These are phyloP conservation scores for Chimonanthus praecox DNA, from an alignment of 164 flowering plant species.

Conservation along the genomic window DNA sequence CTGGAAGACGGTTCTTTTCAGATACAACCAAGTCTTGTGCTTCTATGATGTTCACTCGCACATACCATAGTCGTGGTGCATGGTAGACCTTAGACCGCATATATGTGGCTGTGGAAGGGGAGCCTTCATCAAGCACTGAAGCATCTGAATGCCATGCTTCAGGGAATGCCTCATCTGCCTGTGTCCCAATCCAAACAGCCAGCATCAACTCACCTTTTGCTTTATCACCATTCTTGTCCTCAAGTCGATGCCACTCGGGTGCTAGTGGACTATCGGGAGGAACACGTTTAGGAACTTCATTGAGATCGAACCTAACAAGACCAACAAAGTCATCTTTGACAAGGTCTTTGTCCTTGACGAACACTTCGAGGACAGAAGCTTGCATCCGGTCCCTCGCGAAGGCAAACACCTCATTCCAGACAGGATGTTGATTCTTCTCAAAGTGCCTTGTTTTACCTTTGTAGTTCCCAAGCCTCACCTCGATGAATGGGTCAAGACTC, in stretches of 20 bases:
- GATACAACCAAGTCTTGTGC: constrained; percentile 78
- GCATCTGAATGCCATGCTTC: constrained; percentile 98
- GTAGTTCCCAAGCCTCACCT: constrained; percentile 84
- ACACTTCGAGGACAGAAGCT: constrained; percentile 69
- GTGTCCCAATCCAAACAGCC: constrained; percentile 96
- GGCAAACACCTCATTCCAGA: constrained; percentile 89
- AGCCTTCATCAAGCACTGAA: constrained; percentile 51
- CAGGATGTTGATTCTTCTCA: constrained; percentile 71
- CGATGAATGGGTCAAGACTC: constrained; percentile 86
- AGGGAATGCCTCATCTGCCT: constrained; percentile 88
- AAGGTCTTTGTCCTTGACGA: constrained; percentile 80
- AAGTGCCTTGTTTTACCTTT: constrained; percentile 75
- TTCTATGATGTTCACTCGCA: constrained; percentile 81
- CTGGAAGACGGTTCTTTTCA: constrained; percentile 71
- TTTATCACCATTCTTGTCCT: constrained; percentile 72
- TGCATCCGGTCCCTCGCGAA: constrained; percentile 82
- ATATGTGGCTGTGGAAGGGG: constrained; percentile 36
- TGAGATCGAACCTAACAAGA: constrained; percentile 66
- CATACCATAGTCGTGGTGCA: constrained; percentile 86
- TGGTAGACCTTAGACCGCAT: constrained; percentile 90
- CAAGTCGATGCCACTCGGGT: constrained; percentile 84
- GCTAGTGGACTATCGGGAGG: constrained; percentile 98
- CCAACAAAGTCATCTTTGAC: constrained; percentile 89
- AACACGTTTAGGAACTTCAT: constrained; percentile 76
- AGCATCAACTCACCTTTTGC: constrained; percentile 84